A percentile compares a stretch with the other conserved stretches of the same genome.
Conservation (phyloP, 805 yeast genomes). For the Candida maris region DNA sequence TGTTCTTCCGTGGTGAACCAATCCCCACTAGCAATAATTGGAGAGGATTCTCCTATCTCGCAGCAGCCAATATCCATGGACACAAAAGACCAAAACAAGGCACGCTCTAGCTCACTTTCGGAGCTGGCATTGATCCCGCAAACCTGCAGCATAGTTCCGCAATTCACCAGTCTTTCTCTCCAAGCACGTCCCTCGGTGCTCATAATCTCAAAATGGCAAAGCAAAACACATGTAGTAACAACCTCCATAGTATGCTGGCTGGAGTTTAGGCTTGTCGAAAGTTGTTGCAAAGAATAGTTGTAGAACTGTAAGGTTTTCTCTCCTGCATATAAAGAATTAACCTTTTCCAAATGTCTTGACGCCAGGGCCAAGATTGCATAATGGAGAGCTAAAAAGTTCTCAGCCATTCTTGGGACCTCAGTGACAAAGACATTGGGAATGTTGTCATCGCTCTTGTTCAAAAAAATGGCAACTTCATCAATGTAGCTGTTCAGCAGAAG, state of each 20-base stretch:
- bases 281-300: conserved; percentile 27
- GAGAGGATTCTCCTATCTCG: conserved; percentile 29
- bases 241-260: conserved; percentile 27
- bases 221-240: conserved; percentile 37
- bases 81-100: conserved; percentile 43
- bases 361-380: conserved; percentile 28
- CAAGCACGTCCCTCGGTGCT: conserved; percentile 36
- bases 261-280: conserved; percentile 34
- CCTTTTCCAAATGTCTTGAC: conserved; percentile 27
- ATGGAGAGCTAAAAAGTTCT: conserved; percentile 29
- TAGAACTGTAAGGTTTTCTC: conserved; percentile 29
- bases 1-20: conserved; percentile 11
- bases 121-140: conserved; percentile 37
- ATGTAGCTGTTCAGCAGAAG: conserved; percentile 32
- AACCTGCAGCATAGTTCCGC: conserved; percentile 35
- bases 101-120: conserved; percentile 32
- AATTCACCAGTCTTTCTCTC: conserved; percentile 38
- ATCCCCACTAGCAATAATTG: conserved; percentile 11
- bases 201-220: conserved; percentile 42
- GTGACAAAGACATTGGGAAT: conserved; percentile 33
- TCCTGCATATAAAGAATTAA: conserved; percentile 16
- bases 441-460: conserved; percentile 20
- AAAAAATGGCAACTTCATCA: conserved; percentile 35
- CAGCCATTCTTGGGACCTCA: conserved; percentile 35
- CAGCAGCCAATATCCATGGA: conserved; percentile 36